These are phyloP conservation scores for Epichloe uncinata DNA, from an alignment of 2,329 filamentous ascomycete genomes.

Conservation along the genomic window DNA sequence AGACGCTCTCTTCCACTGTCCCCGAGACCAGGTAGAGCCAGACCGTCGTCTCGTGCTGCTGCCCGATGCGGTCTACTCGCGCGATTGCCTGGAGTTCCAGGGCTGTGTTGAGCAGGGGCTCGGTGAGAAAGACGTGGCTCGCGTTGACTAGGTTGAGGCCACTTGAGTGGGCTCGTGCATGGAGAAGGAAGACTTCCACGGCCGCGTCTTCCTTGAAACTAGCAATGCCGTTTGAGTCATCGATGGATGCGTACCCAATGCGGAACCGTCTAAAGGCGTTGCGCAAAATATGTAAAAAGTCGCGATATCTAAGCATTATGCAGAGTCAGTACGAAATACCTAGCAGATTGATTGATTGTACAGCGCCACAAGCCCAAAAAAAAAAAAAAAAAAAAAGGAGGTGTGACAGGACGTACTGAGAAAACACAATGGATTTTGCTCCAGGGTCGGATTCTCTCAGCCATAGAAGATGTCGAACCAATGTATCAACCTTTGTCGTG, in stretches of 20 bases:
- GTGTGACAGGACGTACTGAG: conserved; percentile 40
- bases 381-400: not conserved
- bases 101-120: conserved; percentile 85
- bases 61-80: conserved; percentile 87
- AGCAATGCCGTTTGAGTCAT: conserved; percentile 53
- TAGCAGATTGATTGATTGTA: too few relatives aligned
- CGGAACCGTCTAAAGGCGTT: conserved; percentile 56
- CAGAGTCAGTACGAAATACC: not conserved
- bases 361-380: not conserved
- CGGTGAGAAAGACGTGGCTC: conserved; percentile 87
- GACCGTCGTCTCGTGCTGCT: conserved; percentile 75
- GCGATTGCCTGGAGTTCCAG: conserved; percentile 92
- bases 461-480: conserved; percentile 74
- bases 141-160: conserved; percentile 88
- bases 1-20: conserved; percentile 85
- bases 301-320: conserved; percentile 39
- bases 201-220: conserved; percentile 63
- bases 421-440: conserved; percentile 88
- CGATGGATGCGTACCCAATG: conserved; percentile 62
- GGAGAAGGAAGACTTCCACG: conserved; percentile 74
- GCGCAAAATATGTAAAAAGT: conserved; percentile 63
- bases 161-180: conserved; percentile 77
- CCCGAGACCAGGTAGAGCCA: conserved; percentile 91
- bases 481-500: conserved; percentile 80
- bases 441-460: conserved; percentile 72